Conservation (phyloP, 2,329 filamentous ascomycete species). For the Emericellopsis cladophorae region DNA sequence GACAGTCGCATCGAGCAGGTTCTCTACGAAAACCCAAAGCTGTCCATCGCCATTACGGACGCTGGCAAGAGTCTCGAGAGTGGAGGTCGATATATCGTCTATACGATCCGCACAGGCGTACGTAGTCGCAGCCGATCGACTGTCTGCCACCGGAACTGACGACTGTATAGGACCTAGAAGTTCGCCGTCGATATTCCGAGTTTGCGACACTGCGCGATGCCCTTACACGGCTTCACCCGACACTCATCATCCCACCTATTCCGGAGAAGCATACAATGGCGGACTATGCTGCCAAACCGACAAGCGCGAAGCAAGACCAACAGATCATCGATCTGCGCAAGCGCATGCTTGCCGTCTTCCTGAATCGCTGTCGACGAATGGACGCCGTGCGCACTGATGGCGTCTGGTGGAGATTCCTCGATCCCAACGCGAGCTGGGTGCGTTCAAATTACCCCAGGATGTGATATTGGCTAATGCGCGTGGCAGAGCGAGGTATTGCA, state of each 20-base stretch:
- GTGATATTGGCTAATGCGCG: constrained; percentile 7
- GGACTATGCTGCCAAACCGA: constrained; percentile 95
- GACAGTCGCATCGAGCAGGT: constrained; percentile 96
- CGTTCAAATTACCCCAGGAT: not conserved
- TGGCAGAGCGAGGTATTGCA: constrained; percentile 81
- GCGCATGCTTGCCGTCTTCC: constrained; percentile 89
- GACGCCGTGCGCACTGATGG: constrained; percentile 83
- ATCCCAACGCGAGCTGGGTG: constrained; percentile 98
- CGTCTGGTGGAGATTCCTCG: constrained; percentile 94
- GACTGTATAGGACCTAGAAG: constrained; percentile 68
- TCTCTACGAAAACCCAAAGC: constrained; percentile 83
- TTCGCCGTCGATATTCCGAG: constrained; percentile 89
- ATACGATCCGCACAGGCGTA: constrained; percentile 92
- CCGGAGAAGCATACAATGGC: constrained; percentile 99
- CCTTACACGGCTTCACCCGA: constrained; percentile 83
- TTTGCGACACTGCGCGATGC: constrained; percentile 86
- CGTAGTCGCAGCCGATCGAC: constrained; percentile 9
- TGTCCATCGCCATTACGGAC: constrained; percentile 83
- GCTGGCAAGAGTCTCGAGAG: constrained; percentile 92
- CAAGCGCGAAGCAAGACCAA: constrained; percentile 93
- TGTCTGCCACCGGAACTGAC: constrained; percentile 1
- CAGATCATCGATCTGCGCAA: constrained; percentile 95
- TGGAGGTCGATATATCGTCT: constrained; percentile 88
- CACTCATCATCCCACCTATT: constrained; percentile 89
- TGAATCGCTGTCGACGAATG: constrained; percentile 90